phyloP scores from a whole-genome alignment of 805 yeast species.

The Candida sanyiensis region DNA sequence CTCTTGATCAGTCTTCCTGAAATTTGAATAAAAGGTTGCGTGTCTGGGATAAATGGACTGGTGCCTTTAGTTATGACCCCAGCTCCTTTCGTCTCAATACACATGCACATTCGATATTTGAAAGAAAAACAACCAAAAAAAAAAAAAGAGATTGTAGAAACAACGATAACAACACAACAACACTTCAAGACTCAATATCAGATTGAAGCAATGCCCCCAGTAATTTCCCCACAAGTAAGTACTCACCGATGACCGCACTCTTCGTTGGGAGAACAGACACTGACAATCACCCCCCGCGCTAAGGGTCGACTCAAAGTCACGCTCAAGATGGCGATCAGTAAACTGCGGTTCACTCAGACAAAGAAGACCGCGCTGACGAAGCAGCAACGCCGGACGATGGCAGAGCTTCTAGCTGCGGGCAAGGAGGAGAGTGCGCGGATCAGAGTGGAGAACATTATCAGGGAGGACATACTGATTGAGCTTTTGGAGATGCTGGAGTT shows the following conservation, averaged over 20 bases:
- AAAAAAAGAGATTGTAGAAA: too few species aligned
- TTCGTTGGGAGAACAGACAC: not conserved
- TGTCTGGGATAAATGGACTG: too few species aligned
- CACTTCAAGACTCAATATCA: not conserved
- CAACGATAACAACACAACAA: not conserved
- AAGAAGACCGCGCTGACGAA: slow-evolving; percentile 69
- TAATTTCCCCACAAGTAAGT: slow-evolving; percentile 27
- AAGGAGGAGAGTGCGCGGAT: slow-evolving; percentile 81
- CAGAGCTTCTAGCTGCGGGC: slow-evolving; percentile 61
- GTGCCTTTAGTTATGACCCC: too few species aligned
- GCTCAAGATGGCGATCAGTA: slow-evolving; percentile 60
- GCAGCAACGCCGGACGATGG: slow-evolving; percentile 61
- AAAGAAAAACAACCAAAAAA: not conserved
- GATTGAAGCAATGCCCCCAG: slow-evolving; percentile 26
- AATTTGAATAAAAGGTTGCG: too few species aligned
- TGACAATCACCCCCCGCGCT: not conserved
- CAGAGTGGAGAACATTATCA: slow-evolving; percentile 75
- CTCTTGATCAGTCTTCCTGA: too few species aligned
- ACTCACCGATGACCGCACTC: not conserved
- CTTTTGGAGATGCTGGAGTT: slow-evolving; percentile 72
- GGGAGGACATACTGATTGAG: slow-evolving; percentile 78
- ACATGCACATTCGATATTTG: too few species aligned
- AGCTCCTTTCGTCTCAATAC: too few species aligned
- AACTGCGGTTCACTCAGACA: slow-evolving; percentile 62
- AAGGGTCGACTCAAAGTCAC: slow-evolving; percentile 29